Percentiles rank a stretch among this genome's conserved stretches.
These are phyloP conservation scores for Theobroma cacao DNA, from an alignment of 345 rosid species.

Conservation along the genomic window DNA sequence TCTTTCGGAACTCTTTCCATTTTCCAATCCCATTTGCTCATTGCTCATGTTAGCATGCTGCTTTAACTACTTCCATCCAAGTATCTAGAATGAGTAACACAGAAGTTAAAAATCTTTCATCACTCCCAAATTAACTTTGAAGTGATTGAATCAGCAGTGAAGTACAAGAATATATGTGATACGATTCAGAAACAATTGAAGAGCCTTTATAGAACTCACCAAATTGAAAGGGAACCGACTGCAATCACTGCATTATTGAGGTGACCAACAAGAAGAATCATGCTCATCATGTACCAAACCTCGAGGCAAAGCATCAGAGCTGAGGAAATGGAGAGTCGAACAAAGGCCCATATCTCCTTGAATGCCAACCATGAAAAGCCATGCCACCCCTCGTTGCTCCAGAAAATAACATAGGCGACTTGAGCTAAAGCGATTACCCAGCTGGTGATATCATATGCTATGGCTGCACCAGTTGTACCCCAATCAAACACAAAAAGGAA, in stretches of 20 bases:
- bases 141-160: not conserved
- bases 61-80: too few species aligned
- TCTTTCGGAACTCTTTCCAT: not conserved
- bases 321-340: constrained; percentile 71
- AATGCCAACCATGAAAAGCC: constrained; percentile 69
- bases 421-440: constrained; percentile 52
- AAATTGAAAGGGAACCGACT: constrained; percentile 75
- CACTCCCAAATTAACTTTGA: not conserved
- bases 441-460: constrained; percentile 48
- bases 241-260: constrained; percentile 70
- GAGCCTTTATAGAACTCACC: constrained; percentile 38
- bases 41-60: not conserved
- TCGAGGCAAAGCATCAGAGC: constrained; percentile 89
- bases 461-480: constrained; percentile 68
- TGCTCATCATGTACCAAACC: constrained; percentile 84
- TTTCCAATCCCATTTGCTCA: too few species aligned
- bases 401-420: constrained; percentile 45
- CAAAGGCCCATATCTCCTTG: constrained; percentile 66
- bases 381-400: constrained; percentile 65
- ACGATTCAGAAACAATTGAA: not conserved
- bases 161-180: not conserved
- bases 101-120: too few species aligned
- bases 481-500: constrained; percentile 39
- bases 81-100: too few species aligned
- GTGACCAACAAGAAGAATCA: constrained; percentile 60